These are phyloP conservation scores for Suhomyces xylopsoci DNA, from an alignment of 805 yeast genomes.

Conservation along the genomic window DNA sequence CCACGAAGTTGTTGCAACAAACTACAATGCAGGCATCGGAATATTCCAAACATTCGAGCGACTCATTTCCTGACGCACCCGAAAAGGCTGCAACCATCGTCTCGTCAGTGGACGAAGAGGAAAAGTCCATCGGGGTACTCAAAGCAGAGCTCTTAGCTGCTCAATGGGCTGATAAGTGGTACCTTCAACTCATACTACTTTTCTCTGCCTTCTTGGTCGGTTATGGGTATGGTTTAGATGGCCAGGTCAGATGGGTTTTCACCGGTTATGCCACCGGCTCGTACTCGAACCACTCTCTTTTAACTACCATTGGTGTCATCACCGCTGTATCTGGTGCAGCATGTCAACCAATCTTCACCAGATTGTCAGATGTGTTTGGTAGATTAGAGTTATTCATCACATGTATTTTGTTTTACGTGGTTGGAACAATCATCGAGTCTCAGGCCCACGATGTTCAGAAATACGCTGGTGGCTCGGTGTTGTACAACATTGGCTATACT, in stretches of 20 bases:
- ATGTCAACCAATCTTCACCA: constrained; percentile 26
- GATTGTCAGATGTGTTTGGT: constrained; percentile 27
- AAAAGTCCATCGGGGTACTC: constrained; percentile 19
- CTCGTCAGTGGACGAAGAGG: constrained; percentile 3
- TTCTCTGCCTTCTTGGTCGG: constrained; percentile 22
- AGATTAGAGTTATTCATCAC: constrained; percentile 24
- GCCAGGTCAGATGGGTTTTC: constrained; percentile 19
- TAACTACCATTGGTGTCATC: constrained; percentile 26
- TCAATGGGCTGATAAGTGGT: constrained; percentile 13
- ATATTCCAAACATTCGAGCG: neutral
- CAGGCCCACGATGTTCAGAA: constrained; percentile 26
- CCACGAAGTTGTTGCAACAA: neutral
- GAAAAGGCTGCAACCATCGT: neutral
- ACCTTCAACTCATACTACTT: constrained; percentile 10
- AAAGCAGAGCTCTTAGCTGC: constrained; percentile 21
- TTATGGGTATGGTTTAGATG: constrained; percentile 26
- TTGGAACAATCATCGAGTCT: constrained; percentile 29
- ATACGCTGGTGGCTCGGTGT: constrained; percentile 29
- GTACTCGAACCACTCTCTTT: constrained; percentile 20
- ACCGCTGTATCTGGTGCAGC: constrained; percentile 29
- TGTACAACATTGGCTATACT: constrained; percentile 18
- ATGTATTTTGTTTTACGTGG: constrained; percentile 22
- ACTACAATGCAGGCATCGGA: neutral
- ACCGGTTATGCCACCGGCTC: constrained; percentile 23
- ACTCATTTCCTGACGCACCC: neutral